Base-by-base conservation (phyloP, 2,329 filamentous ascomycete genomes). In the Trichoderma hamatum region DNA sequence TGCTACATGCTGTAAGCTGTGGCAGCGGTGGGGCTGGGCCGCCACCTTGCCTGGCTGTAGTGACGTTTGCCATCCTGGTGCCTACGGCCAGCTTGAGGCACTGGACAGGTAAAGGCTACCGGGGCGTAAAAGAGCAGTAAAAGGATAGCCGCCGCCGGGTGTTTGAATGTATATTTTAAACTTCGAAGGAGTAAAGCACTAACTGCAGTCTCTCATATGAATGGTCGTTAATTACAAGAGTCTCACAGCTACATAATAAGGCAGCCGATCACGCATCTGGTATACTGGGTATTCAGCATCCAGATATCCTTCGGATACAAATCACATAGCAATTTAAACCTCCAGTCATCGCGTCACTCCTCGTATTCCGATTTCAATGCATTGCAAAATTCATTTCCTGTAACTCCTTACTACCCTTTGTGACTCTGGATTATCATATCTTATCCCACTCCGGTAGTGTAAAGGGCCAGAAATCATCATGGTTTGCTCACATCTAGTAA, bases 1-100 rank as follows among this genome's bases (percentile, higher is more conserved):
- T 36, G 60, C 52, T 52, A 32, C 26, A 30, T 51, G 30, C 52
- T 49, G 54, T 39, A 54, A 63, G 67, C 49, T 60, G 26, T 55
- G 36, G 28, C 21, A 19, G 58, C 66, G 64, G 59, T 43, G 65
- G 58, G 54, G 39, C 67, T 51, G 49, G 46, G 61, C 68, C 68
- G 56, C 62, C 68, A 69, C 68, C 60, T 69, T 28, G 14, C 51
- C n/a, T 13, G n/a, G 19, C 34, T 52, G 43, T 24, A 72, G 72
- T 74, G 73, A 74, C 73, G 73, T 74, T 73, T 66, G 55, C 71
- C 58, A 72, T 67, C 68, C 63, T 70, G 68, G 55, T 72, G 70
- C 72, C 71, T 72, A 65, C 70, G 55, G 26, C 46, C 46, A 10
- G 36, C 14, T n/a, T 16, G 14, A 24, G 14, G 55, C 43, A 19